These are phyloP conservation scores for Cokeromyces recurvatus DNA, from an alignment of 371 early-diverging fungal genomes.

Conservation along the genomic window DNA sequence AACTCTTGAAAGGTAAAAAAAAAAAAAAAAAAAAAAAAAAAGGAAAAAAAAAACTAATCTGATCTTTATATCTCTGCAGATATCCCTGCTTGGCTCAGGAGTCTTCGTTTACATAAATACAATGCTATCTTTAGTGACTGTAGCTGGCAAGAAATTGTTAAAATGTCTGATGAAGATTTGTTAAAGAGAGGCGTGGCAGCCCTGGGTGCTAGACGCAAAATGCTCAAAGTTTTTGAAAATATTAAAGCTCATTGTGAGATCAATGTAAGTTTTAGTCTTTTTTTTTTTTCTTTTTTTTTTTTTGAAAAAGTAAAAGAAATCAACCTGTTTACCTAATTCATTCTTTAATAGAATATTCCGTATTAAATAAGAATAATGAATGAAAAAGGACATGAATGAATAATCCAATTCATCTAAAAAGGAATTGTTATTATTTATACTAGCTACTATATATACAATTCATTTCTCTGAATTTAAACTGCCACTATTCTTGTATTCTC, in stretches of 20 bases:
- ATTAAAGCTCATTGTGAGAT: conserved; percentile 55
- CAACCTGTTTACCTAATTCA: too few species aligned
- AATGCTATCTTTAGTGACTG: conserved; percentile 67
- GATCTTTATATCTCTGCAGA: too few species aligned
- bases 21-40: not conserved
- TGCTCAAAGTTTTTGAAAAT: conserved; percentile 93
- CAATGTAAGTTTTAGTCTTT: conserved; percentile 30
- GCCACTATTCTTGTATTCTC: not conserved
- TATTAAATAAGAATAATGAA: too few species aligned
- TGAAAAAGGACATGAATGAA: too few species aligned
- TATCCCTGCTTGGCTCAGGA: conserved; percentile 80
- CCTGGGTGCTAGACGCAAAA: conserved; percentile 92
- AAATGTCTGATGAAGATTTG: conserved; percentile 79
- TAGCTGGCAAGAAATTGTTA: conserved; percentile 86
- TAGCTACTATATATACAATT: too few species aligned
- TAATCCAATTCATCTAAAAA: too few species aligned
- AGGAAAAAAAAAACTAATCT: too few species aligned
- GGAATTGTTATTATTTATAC: too few species aligned
- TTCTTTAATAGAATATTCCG: too few species aligned
- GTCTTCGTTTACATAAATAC: conserved; percentile 87
- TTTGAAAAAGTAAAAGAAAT: too few species aligned
- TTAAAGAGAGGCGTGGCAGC: conserved; percentile 87
- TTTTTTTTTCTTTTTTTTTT: not conserved
- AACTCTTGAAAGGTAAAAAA: conserved; percentile 59
- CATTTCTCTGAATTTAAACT: not conserved